These are phyloP conservation scores for Brassica carinata DNA, from an alignment of 345 rosid species.

Conservation along the genomic window DNA sequence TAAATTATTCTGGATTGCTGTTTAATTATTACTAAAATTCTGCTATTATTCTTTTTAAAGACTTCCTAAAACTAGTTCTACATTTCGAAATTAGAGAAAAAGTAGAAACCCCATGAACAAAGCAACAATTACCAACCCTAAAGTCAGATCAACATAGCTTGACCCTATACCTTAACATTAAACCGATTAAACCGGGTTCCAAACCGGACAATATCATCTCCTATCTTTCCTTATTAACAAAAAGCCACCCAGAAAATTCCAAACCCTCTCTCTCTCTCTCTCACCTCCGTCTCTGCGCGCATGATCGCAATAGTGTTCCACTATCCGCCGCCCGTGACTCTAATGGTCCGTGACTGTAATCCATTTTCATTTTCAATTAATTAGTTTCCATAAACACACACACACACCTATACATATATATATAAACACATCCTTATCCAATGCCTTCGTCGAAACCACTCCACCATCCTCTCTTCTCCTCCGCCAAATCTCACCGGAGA, in stretches of 20 bases:
- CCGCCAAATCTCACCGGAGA: slow-evolving; percentile 32
- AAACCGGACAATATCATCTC: slow-evolving; percentile 22
- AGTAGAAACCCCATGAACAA: not conserved
- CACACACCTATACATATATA: slow-evolving; percentile 3
- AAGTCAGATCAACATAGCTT: not conserved
- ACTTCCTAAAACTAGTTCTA: not conserved
- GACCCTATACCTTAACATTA: not conserved
- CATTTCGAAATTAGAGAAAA: not conserved
- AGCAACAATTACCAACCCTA: slow-evolving; percentile 2
- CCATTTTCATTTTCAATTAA: slow-evolving; percentile 1
- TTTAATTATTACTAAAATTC: not conserved
- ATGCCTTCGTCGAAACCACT: slow-evolving; percentile 41
- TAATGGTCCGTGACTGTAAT: slow-evolving; percentile 41
- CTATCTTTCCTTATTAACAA: not conserved
- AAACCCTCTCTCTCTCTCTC: slow-evolving; percentile 13
- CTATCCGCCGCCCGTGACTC: slow-evolving; percentile 41
- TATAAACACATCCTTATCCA: not conserved
- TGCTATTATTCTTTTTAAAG: not conserved
- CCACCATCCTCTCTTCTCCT: slow-evolving; percentile 19
- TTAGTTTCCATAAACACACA: not conserved
- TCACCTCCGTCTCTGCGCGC: slow-evolving; percentile 36
- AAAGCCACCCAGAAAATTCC: slow-evolving; percentile 26
- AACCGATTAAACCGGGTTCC: slow-evolving; percentile 19
- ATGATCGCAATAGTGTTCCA: slow-evolving; percentile 37
- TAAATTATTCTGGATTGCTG: not conserved